Evolutionary conservation across 2,329 filamentous ascomycete genomes (phyloP), one percentile per base, ranked within the genome.

Genomic region (Fusarium pseudocircinatum): DNA sequence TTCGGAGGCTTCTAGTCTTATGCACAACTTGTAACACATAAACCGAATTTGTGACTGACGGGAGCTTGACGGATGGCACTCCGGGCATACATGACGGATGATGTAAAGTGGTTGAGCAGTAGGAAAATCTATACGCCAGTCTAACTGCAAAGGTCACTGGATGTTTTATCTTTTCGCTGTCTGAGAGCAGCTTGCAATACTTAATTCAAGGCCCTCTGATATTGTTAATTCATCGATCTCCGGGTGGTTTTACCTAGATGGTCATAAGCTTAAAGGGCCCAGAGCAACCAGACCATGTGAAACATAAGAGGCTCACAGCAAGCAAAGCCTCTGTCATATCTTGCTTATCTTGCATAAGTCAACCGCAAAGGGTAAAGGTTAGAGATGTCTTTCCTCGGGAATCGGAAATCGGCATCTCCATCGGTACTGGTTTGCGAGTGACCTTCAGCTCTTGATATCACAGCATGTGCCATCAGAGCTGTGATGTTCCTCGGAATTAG

Each of bases 321-420:
- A 37, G 24, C 44, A 34, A 28, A 34, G 39, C 42, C 47, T 44
- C 47, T 57, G 22, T 47, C 39, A 53, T 52, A 44, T 44, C n/a
- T 63, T 56, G 28, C 59, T 52, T 64, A 69, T 69, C 65, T 53
- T 32, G 44, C n/a, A 58, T 58, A 49, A 36, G 40, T 28, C 28
- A 42, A 52, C 60, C 36, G 18, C 60, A 70, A 62, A n/a, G 44
- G 65, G 70, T 16, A 62, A 70, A 37, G 32, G 49, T 54, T 37
- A 20, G 67, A 71, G 62, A 59, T 71, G 36, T 22, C 49, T 47
- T 44, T 40, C 49, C 59, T 73, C 70, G 71, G 71, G 44, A 72
- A 73, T 70, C 70, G 64, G 65, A 40, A 59, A 64, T 70, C 67
- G 67, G 71, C 58, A 72, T 72, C 50, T 59, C 28, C 24, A 46